Evolutionary conservation across 768 basidiomycete species (phyloP).

Genomic region (Rubroboletus satanas): DNA sequence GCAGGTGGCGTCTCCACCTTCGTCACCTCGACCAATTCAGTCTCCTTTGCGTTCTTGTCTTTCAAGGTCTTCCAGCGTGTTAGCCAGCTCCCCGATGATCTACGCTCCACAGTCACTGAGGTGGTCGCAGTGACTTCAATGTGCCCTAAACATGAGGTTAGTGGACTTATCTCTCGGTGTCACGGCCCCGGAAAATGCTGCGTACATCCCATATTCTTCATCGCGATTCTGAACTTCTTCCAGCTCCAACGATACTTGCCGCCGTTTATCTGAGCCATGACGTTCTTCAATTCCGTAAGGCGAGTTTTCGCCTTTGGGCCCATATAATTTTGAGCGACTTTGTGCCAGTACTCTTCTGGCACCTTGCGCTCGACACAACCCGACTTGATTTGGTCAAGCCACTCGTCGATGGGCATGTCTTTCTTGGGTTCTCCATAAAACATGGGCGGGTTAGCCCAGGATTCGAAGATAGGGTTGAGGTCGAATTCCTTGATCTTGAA

Average conservation of each 20-base stretch:
- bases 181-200: slow-evolving; percentile 12
- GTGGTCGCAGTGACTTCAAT: slow-evolving; percentile 60
- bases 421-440: slow-evolving; percentile 69
- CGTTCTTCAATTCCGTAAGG: slow-evolving; percentile 65
- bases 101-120: slow-evolving; percentile 55
- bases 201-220: slow-evolving; percentile 81
- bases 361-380: slow-evolving; percentile 70
- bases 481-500: slow-evolving; percentile 80
- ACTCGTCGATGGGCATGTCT: slow-evolving; percentile 65
- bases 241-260: slow-evolving; percentile 79
- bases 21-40: slow-evolving; percentile 32
- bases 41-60: slow-evolving; percentile 32
- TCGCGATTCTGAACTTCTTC: slow-evolving; percentile 77
- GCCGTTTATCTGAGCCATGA: slow-evolving; percentile 70
- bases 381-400: slow-evolving; percentile 66
- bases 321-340: slow-evolving; percentile 74
- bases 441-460: slow-evolving; percentile 63
- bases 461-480: slow-evolving; percentile 60
- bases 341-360: slow-evolving; percentile 80
- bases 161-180: not conserved
- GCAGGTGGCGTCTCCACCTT: slow-evolving; percentile 12
- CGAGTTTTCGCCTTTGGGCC: slow-evolving; percentile 63
- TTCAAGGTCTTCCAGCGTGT: slow-evolving; percentile 44
- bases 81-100: slow-evolving; percentile 47
- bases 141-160: slow-evolving; percentile 46